Evolutionary conservation across 805 yeast genomes (phyloP), one percentile per base, ranked within the genome.

Genomic region (Jamesozyma lodderae): DNA sequence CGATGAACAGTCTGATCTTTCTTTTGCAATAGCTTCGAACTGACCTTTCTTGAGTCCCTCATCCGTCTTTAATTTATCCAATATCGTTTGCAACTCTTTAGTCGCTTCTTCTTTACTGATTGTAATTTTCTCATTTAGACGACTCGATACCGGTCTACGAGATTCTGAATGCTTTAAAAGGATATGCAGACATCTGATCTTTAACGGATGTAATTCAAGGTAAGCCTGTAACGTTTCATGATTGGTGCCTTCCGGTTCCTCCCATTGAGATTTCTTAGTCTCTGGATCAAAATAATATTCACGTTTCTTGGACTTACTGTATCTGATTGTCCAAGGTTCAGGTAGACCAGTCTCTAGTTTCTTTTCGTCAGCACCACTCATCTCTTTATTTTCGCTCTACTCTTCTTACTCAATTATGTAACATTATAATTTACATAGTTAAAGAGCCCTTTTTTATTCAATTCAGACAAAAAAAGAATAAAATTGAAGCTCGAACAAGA

Each of bases 121-220:
- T 1, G 94, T 80, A 47, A 90, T 83, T 27, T 75, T 70, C 18
- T 77, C 79, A n/a, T 33, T 31, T 25, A 73, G 72, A 58, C 86
- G 82, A 94, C 96, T 92, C 17, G 95, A 84, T 10, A 87, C 75
- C 6, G 98, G 97, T 49, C 94, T 77, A 48, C 98, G 74, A 13
- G 88, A 79, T 37, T 76, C 90, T 33, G 62, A 66, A 60, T 88
- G 95, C 59, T 92, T 92, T 45, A 90, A 70, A 35, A 92, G 67
- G 33, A 92, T 65, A 57, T 92, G 98, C 37, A 81, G 70, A 14
- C 82, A 88, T 43, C 90, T 73, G 17, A 92, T 79, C 51, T 82
- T 77, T 31, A 76, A 73, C 13, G 84, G 84, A 42, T 68, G 70
- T 35, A 67, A 68, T 20, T 55, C 55, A 44, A 84, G 62, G 61